A percentile compares a stretch with the other conserved stretches of the same genome.
Evolutionary conservation across 140 eudicot genomes (phyloP).

Genomic region (Stevia rebaudiana): DNA sequence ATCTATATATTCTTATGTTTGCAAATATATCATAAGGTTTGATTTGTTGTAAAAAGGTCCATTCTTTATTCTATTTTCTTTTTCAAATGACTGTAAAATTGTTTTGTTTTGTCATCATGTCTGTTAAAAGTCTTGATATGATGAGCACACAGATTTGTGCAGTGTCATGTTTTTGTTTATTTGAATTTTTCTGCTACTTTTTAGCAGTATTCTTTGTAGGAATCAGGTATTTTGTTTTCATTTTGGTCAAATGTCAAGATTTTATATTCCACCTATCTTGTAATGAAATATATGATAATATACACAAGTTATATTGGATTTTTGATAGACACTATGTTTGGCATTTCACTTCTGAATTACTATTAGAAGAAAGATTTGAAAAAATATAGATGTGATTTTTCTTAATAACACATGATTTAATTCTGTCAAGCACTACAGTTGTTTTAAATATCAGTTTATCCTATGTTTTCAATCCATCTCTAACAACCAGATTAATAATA

Average conservation of each 20-base stretch:
- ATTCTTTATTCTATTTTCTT: conserved; percentile 16
- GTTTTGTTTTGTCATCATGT: conserved; percentile 14
- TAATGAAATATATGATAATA: conserved; percentile 16
- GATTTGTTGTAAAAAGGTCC: conserved; percentile 44
- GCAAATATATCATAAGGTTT: conserved; percentile 35
- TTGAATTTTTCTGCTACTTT: conserved; percentile 23
- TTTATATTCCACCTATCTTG: conserved; percentile 8
- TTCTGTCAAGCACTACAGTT: no score
- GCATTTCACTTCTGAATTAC: neutral
- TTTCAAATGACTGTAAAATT: conserved; percentile 21
- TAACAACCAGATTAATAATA: no score
- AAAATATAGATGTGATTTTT: no score
- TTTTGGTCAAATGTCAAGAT: conserved; percentile 13
- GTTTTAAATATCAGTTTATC: no score
- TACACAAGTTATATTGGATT: conserved; percentile 24
- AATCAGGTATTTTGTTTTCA: conserved; percentile 30
- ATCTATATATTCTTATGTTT: conserved; percentile 23
- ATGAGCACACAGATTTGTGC: conserved; percentile 19
- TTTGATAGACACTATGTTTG: neutral
- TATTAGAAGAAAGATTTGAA: neutral
- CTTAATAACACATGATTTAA: no score
- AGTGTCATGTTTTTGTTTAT: conserved; percentile 26
- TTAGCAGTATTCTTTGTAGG: conserved; percentile 54
- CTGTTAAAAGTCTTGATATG: conserved; percentile 7
- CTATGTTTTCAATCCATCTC: no score